phyloP scores from a whole-genome alignment of 805 yeast genomes.

The Candida multigemmis region DNA sequence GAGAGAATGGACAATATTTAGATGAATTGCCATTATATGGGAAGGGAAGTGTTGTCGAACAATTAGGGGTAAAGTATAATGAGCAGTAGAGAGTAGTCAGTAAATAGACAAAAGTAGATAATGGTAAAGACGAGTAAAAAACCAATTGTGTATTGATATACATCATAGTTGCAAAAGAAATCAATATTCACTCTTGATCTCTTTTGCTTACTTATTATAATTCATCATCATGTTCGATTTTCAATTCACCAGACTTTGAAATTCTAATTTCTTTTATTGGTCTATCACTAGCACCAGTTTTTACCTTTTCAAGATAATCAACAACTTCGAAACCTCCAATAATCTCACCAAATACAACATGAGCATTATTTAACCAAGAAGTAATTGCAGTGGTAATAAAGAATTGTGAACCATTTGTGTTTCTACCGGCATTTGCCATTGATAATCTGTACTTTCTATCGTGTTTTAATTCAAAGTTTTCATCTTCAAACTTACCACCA shows the following conservation, averaged over 20 bases:
- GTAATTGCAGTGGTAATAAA: conserved; percentile 90
- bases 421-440: conserved; percentile 98
- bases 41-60: conserved; percentile 28
- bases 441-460: conserved; percentile 73
- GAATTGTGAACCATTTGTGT: conserved; percentile 97
- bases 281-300: conserved; percentile 55
- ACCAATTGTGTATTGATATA: too few relatives aligned
- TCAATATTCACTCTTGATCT: too few relatives aligned
- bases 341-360: conserved; percentile 96
- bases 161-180: conserved; percentile 7
- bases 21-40: conserved; percentile 32
- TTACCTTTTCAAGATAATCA: conserved; percentile 59
- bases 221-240: conserved; percentile 17
- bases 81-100: too few relatives aligned
- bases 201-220: conserved; percentile 4
- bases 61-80: conserved; percentile 22
- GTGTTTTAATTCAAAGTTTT: conserved; percentile 68
- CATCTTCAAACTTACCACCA: conserved; percentile 72
- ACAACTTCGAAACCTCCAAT: conserved; percentile 82
- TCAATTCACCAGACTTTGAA: conserved; percentile 62
- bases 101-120: too few relatives aligned
- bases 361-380: conserved; percentile 87
- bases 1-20: conserved; percentile 10
- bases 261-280: conserved; percentile 64
- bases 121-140: too few relatives aligned